A percentile compares a stretch with the other conserved stretches of the same genome.
phyloP scores from a whole-genome alignment of 1,284 basidiomycete genomes.

The Calocybe gambosa region DNA sequence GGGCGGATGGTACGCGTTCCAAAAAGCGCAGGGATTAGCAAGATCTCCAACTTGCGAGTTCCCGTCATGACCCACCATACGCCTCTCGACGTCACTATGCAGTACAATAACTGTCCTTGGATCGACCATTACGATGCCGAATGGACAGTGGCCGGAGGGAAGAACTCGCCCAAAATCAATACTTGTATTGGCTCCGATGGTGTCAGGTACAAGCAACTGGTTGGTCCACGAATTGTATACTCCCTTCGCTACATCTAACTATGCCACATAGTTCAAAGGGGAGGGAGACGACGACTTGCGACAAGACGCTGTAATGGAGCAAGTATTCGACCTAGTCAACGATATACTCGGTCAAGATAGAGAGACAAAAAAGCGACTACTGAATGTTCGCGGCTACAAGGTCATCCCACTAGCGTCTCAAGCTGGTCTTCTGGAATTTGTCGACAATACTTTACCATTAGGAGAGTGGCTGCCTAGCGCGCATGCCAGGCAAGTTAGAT shows the following conservation, averaged over 20 bases:
- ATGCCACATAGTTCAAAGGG: conserved; percentile 82
- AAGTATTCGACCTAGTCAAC: conserved; percentile 92
- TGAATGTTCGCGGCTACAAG: conserved; percentile 81
- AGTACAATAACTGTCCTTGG: conserved; percentile 65
- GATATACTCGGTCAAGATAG: conserved; percentile 69
- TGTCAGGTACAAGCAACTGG: conserved; percentile 73
- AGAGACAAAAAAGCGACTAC: conserved; percentile 66
- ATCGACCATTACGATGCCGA: conserved; percentile 55
- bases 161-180: conserved; percentile 81
- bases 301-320: conserved; percentile 99
- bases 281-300: conserved; percentile 86
- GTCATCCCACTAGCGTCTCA: conserved; percentile 81
- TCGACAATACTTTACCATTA: conserved; percentile 73
- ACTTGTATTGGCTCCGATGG: conserved; percentile 70
- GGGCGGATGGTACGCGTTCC: conserved; percentile 34
- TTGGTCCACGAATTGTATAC: conserved; percentile 31
- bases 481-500: conserved; percentile 49
- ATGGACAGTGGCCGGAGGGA: conserved; percentile 73
- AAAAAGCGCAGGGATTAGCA: conserved; percentile 35
- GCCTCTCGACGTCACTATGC: conserved; percentile 64
- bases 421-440: conserved; percentile 91
- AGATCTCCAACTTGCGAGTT: conserved; percentile 53
- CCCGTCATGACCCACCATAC: conserved; percentile 78
- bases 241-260: conserved; percentile 3
- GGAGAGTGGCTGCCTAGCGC: conserved; percentile 49